These are phyloP conservation scores for Penicillium sp. DNA, from an alignment of 2,329 filamentous ascomycete species.

Conservation along the genomic window DNA sequence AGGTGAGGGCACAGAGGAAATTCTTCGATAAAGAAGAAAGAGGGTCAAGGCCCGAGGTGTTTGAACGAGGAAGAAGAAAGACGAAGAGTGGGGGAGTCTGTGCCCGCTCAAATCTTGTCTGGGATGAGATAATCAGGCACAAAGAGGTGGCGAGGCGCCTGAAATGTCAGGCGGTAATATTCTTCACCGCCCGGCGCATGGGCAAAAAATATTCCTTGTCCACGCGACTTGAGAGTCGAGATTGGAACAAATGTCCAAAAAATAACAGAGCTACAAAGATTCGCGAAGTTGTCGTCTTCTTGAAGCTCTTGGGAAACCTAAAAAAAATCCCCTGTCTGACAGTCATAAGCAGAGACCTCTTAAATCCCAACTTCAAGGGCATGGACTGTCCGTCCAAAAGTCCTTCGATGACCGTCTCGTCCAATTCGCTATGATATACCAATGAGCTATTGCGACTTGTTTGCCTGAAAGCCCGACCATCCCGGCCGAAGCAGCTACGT, in stretches of 20 bases:
- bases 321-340: too few species aligned
- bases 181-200: not conserved
- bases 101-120: constrained; percentile 19
- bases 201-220: too few species aligned
- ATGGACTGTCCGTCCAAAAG: not conserved
- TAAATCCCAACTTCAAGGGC: not conserved
- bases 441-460: constrained; percentile 5
- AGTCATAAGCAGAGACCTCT: too few species aligned
- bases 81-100: constrained; percentile 17
- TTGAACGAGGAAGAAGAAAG: constrained; percentile 13
- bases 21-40: constrained; percentile 16
- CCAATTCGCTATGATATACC: constrained; percentile 17
- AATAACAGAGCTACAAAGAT: too few species aligned
- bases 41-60: constrained; percentile 10
- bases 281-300: too few species aligned
- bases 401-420: constrained; percentile 2
- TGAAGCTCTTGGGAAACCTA: too few species aligned
- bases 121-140: constrained; percentile 25
- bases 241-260: too few species aligned
- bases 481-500: constrained; percentile 1
- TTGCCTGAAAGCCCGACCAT: not conserved
- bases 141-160: constrained; percentile 11
- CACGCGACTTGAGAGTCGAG: too few species aligned
- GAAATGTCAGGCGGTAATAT: too few species aligned
- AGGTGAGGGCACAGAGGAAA: constrained; percentile 12